These are phyloP conservation scores for Tanacetum coccineum DNA, from an alignment of 129 eudicot species.

Conservation along the genomic window DNA sequence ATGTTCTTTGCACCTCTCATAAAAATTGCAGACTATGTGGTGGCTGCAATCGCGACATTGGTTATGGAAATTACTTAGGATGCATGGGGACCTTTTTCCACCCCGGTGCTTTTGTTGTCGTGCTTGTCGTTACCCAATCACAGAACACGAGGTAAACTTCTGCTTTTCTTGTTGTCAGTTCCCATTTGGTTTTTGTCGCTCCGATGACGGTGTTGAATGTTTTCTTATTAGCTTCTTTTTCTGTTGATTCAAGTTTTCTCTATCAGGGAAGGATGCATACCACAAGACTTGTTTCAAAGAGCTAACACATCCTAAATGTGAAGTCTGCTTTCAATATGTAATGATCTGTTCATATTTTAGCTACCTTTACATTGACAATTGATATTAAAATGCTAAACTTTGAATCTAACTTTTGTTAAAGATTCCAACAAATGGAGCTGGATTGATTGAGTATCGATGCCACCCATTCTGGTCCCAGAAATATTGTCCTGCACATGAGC, in stretches of 20 bases:
- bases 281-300: slow-evolving; percentile 97
- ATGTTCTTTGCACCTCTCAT: too few relatives aligned
- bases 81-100: slow-evolving; percentile 95
- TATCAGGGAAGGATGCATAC: slow-evolving; percentile 91
- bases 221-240: slow-evolving; percentile 38
- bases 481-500: slow-evolving; percentile 93
- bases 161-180: neutral
- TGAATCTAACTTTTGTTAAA: slow-evolving; percentile 23
- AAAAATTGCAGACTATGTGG: slow-evolving; percentile 64
- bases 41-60: slow-evolving; percentile 86
- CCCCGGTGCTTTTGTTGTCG: slow-evolving; percentile 88
- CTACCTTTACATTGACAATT: neutral
- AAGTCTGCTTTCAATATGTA: slow-evolving; percentile 96
- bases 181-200: slow-evolving; percentile 6
- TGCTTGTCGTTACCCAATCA: slow-evolving; percentile 74
- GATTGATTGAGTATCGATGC: slow-evolving; percentile 96
- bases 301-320: slow-evolving; percentile 91
- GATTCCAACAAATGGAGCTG: slow-evolving; percentile 91
- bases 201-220: slow-evolving; percentile 19
- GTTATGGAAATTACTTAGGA: slow-evolving; percentile 88
- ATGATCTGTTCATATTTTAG: slow-evolving; percentile 22
- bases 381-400: slow-evolving; percentile 15
- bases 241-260: slow-evolving; percentile 80
- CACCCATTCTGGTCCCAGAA: slow-evolving; percentile 99
- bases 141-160: slow-evolving; percentile 76